Base-by-base conservation (phyloP, 148 eudicot species). In the Salicornia ramosissima region DNA sequence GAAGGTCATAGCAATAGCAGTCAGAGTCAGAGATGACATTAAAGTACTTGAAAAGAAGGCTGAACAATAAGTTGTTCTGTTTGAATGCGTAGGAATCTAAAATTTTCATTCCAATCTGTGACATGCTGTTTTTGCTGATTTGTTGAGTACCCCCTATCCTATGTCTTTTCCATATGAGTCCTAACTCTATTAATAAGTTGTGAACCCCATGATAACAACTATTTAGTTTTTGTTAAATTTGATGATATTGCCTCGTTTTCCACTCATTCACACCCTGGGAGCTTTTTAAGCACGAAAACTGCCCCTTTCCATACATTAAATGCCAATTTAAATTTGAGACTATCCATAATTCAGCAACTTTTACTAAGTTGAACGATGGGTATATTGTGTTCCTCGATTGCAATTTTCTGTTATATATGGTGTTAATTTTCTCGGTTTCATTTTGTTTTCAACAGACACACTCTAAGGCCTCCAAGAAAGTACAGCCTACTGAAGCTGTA, bases 361-460 rank as follows among this genome's bases (percentile, higher is more conserved):
- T 6, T 10, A 43, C n/a, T 24, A 39, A 42, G 21, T 39, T 36
- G 66, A 36, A 40, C 8, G 39, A 21, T 8, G 5, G 43, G 26
- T 67, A 30, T 21, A 26, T 50, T 31, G 13, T n/a, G 11, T 4
- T 71, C 50, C 34, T 46, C 19, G 1, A 31, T 36, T 55, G 49
- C n/a, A 24, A 54, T 4, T 39, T 52, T 42, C 18, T 31, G 30
- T 2, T 30, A 28, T 60, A 34, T 39, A 10, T 12, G 12, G 43
- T 65, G 68, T 14, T 78, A 54, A 36, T 33, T 52, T 53, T 67
- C 42, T 71, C 50, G 3, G 19, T 43, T 42, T 67, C 33, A 10
- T 39, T 75, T 67, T 49, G 55, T 28, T 29, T 80, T 40, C 55
- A 75, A 78, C 88, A 94, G 98, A 94, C 98, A 18, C 96, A 90